Conservation (phyloP, 768 basidiomycete genomes). For the Panus rudis region DNA sequence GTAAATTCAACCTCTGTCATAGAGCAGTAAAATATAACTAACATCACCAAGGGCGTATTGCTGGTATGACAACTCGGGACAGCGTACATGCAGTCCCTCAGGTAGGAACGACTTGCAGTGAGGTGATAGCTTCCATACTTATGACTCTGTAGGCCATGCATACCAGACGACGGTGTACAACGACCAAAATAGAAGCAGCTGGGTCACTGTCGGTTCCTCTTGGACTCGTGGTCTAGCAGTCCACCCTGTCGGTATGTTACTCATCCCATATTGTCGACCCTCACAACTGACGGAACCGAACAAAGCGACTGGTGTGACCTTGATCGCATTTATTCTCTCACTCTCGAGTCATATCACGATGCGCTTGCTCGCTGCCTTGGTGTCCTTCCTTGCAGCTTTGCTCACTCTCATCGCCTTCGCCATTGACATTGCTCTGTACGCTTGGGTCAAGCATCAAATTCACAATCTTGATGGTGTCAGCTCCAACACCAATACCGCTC, state of each 20-base stretch:
- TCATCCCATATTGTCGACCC: neutral
- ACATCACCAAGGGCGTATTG: constrained; percentile 49
- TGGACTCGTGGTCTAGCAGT: constrained; percentile 74
- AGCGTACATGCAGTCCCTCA: constrained; percentile 40
- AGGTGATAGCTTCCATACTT: constrained; percentile 1
- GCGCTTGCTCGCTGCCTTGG: constrained; percentile 36
- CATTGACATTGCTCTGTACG: constrained; percentile 70
- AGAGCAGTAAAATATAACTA: neutral
- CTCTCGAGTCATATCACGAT: constrained; percentile 49
- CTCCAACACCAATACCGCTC: constrained; percentile 48
- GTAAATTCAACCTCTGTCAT: constrained; percentile 27
- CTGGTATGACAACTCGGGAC: constrained; percentile 36
- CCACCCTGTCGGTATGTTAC: constrained; percentile 62
- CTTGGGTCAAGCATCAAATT: constrained; percentile 52
- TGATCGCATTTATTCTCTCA: constrained; percentile 57
- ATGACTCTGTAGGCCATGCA: constrained; percentile 37
- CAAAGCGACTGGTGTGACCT: constrained; percentile 44
- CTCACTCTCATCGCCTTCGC: constrained; percentile 68
- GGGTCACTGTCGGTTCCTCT: constrained; percentile 39
- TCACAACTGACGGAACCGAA: neutral
- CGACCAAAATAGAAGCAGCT: constrained; percentile 26
- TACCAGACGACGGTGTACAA: constrained; percentile 43
- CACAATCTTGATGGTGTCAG: constrained; percentile 37
- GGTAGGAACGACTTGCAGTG: constrained; percentile 27
- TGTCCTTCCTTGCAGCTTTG: constrained; percentile 61